Evolutionary conservation across 2,329 filamentous ascomycete species (phyloP), one percentile per base, ranked within the genome.

Genomic region (Ambrosiella beaveri): DNA sequence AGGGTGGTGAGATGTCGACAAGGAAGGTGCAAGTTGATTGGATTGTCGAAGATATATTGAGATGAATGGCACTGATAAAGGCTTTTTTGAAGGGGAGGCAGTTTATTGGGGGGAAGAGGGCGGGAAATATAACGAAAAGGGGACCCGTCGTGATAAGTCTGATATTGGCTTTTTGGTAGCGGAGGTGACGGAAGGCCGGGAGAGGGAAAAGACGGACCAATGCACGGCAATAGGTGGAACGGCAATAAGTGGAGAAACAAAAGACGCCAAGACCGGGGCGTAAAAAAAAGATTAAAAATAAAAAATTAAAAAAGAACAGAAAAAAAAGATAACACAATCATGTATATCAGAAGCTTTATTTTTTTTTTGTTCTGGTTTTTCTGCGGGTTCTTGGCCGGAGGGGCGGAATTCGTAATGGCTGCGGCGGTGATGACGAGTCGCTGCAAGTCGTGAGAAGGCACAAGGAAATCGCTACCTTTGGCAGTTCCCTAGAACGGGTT

Each of bases 181-280:
- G 44, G n/a, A 47, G 44, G 35, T 54, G 15, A 45, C 36, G 17
- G 27, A 40, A 53, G 12, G 52, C 44, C 17, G 27, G 41, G 27
- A 45, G 35, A 54, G 36, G 1, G 38, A n/a, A 52, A 38, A 35
- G n/a, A 19, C 27, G 37, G 40, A 49, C 36, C 19, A 17, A 36
- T 40, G 38, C 38, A 56, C 17, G 27, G 4, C 53, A 37, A 36
- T 27, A 19, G 54, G n/a, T 15, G n/a, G n/a, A 38, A 56, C 17
- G 27, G 4, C 53, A 37, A 36, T 27, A 19, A 40, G n/a, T 15
- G n/a, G 44, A 37, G 27, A 35, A 19, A n/a, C 7, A 13, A 47
- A 45, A 9, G 11, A 47, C 40, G 35, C 40, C 40, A 56, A 56
- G 54, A 19, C 40, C 40, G 38, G 54, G 54, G 44, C 54, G 54